These are phyloP conservation scores for Paxillus involutus DNA, from an alignment of 768 basidiomycete species.

Conservation along the genomic window DNA sequence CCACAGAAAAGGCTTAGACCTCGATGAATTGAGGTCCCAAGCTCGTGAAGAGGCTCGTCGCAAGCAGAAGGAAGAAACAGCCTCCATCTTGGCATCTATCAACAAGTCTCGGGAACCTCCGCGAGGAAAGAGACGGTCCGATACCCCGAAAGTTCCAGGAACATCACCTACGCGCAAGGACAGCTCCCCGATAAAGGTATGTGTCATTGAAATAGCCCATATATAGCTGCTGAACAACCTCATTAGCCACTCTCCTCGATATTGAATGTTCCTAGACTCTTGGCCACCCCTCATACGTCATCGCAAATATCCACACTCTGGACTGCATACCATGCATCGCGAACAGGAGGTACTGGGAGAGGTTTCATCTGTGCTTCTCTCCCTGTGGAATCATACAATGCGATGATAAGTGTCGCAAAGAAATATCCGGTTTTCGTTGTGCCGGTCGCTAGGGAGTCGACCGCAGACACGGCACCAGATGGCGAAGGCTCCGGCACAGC, in stretches of 20 bases:
- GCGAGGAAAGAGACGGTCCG: constrained; percentile 5
- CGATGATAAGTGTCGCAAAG: constrained; percentile 62
- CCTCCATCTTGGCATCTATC: constrained; percentile 11
- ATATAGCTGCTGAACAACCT: neutral
- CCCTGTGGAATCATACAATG: constrained; percentile 67
- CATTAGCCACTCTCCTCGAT: constrained; percentile 77
- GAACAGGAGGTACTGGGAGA: constrained; percentile 76
- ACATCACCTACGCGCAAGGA: constrained; percentile 47
- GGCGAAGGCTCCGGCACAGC: constrained; percentile 38
- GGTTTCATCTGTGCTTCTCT: constrained; percentile 85
- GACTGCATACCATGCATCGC: constrained; percentile 85
- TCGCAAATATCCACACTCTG: constrained; percentile 81
- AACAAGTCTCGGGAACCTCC: constrained; percentile 12
- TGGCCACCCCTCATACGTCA: constrained; percentile 66
- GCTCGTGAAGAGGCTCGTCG: constrained; percentile 30
- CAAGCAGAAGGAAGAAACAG: constrained; percentile 29
- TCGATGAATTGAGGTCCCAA: constrained; percentile 33
- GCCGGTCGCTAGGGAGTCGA: constrained; percentile 63
- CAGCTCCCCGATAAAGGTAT: constrained; percentile 65
- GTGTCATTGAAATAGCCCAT: constrained; percentile 9
- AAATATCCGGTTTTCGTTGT: constrained; percentile 80
- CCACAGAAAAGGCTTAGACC: constrained; percentile 44
- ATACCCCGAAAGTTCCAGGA: constrained; percentile 4
- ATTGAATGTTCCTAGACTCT: constrained; percentile 70
- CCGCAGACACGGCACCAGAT: constrained; percentile 25